Evolutionary conservation across 495 filamentous ascomycete species (phyloP).

Genomic region (Daldinia bambusicola): DNA sequence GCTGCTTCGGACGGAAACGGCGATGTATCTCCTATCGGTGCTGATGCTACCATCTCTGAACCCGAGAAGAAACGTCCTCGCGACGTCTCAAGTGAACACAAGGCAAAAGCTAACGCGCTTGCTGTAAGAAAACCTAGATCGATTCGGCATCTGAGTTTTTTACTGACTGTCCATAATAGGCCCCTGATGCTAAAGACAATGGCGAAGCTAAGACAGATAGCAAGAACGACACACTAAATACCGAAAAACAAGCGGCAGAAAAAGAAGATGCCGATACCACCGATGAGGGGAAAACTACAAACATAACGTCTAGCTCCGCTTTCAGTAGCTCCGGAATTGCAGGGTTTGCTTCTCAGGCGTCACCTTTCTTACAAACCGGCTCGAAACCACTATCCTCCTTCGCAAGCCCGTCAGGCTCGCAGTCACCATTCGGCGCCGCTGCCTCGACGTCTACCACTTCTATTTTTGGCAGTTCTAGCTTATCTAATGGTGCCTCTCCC

Average conservation of each 20-base stretch:
- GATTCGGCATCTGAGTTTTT: neutral
- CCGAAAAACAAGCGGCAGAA: slow-evolving; percentile 13
- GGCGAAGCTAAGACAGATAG: slow-evolving; percentile 23
- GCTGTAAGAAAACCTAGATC: slow-evolving; percentile 17
- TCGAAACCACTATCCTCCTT: slow-evolving; percentile 53
- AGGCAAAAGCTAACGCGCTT: slow-evolving; percentile 20
- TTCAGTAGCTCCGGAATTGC: slow-evolving; percentile 46
- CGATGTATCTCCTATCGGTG: slow-evolving; percentile 52
- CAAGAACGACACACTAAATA: slow-evolving; percentile 14
- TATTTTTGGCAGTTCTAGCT: slow-evolving; percentile 35
- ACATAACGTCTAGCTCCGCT: slow-evolving; percentile 40
- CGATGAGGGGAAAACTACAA: slow-evolving; percentile 18
- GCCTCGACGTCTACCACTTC: slow-evolving; percentile 29
- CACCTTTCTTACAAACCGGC: slow-evolving; percentile 49
- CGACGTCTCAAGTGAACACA: slow-evolving; percentile 50
- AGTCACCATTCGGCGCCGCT: slow-evolving; percentile 32
- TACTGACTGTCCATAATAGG: slow-evolving; percentile 17
- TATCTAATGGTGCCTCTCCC: slow-evolving; percentile 36
- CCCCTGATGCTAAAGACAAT: slow-evolving; percentile 10
- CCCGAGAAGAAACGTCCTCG: slow-evolving; percentile 67
- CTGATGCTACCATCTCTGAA: slow-evolving; percentile 51
- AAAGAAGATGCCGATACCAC: neutral
- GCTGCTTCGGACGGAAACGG: slow-evolving; percentile 43
- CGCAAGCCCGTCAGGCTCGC: slow-evolving; percentile 43
- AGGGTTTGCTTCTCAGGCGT: slow-evolving; percentile 42